These are phyloP conservation scores for Piper betle DNA, from an alignment of 164 flowering plant genomes.

Conservation along the genomic window DNA sequence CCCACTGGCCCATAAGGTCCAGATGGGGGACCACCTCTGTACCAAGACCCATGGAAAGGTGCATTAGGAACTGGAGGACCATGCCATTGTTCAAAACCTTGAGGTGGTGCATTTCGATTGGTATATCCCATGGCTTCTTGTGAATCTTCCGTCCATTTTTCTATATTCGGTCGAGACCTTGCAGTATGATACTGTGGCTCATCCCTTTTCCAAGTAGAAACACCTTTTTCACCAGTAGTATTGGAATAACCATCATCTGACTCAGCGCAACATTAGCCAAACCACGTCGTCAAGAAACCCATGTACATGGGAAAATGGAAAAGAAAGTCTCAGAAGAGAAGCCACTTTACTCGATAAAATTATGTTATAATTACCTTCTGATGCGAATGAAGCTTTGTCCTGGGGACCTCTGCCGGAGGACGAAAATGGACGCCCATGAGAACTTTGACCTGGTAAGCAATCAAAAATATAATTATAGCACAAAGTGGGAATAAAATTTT, in stretches of 20 bases:
- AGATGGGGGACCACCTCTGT: conserved; percentile 54
- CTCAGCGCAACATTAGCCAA: neutral
- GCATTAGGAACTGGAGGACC: conserved; percentile 49
- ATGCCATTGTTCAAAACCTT: conserved; percentile 67
- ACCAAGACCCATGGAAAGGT: conserved; percentile 80
- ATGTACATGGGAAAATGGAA: neutral
- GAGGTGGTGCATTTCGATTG: conserved; percentile 40
- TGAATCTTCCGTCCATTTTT: conserved; percentile 63
- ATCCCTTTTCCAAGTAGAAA: conserved; percentile 49
- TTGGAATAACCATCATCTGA: conserved; percentile 34
- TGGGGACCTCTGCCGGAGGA: conserved; percentile 32
- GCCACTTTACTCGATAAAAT: neutral
- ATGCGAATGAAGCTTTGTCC: conserved; percentile 25
- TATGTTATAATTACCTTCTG: conserved; percentile 25
- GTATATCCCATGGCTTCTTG: conserved; percentile 27
- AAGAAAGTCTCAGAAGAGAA: neutral
- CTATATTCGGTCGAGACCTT: conserved; percentile 37
- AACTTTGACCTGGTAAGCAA: conserved; percentile 28
- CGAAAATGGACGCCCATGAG: conserved; percentile 48
- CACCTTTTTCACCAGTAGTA: conserved; percentile 25
- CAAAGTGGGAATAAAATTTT: neutral
- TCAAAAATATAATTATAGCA: neutral
- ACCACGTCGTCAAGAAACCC: too few relatives aligned
- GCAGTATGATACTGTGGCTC: conserved; percentile 29
- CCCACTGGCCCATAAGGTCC: conserved; percentile 61